Evolutionary conservation across 108 stramenopile species (phyloP), one percentile per base, ranked within the genome.

Genomic region (Pseudonitzschia multiseries): DNA sequence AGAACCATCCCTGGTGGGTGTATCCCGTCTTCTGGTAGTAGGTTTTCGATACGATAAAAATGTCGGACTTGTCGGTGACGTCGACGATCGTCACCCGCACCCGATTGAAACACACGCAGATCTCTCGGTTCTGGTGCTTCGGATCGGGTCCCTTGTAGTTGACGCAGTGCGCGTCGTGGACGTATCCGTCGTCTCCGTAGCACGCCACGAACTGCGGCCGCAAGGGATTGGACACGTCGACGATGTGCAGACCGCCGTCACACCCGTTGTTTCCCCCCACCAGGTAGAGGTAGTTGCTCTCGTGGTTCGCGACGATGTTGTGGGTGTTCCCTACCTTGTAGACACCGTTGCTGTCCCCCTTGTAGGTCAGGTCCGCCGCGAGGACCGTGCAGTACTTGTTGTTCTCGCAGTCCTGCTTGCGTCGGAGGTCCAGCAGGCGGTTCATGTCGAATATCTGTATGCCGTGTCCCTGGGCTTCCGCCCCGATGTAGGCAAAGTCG

Each of bases 1-100:
- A 72, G 22, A 83, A 62, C 82, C 78, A 83, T 40, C 82, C 82
- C 31, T 83, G 79, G 48, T 83, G 83, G 1, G 76, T 77, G 57
- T 81, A 84, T 1, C 20, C 57, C 0, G 20, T 18, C 14, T 42
- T 36, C 1, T 0, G 3, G 77, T 81, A 84, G 10, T 5, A 40
- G 2, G 56, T 51, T 20, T 33, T 43, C 43, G 64, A 64, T 8
- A 78, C 12, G 1, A 68, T 26, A n/a, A 13, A 8, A 20, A 62
- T n/a, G 15, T 62, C 20, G 0, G 29, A n/a, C 18, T 41, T 33
- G 50, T 59, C 73, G 36, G 76, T 74, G 0, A 82, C 78, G 41
- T 82, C 81, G 0, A 82, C 46, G 33, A 82, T 74, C 4, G 65
- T 59, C 4, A 82, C 48, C 14, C 43, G 10, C 32, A 76, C 68